phyloP scores from a whole-genome alignment of 2,329 filamentous ascomycete species.

The Phialocephala subalpina region DNA sequence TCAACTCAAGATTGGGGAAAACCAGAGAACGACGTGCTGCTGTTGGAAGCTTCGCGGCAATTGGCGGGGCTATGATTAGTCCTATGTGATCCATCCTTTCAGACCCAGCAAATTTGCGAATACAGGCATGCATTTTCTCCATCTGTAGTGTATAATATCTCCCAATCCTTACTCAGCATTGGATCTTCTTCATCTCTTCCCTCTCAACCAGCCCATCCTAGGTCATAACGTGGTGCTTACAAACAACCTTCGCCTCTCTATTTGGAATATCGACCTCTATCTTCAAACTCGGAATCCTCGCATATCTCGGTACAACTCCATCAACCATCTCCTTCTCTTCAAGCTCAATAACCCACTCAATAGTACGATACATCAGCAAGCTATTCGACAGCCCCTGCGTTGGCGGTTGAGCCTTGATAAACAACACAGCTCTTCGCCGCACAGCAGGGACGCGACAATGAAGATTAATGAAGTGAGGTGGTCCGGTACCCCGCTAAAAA shows the following conservation, averaged over 20 bases:
- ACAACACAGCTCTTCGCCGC: background rate
- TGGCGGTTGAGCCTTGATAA: background rate
- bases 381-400: background rate
- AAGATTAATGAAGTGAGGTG: background rate
- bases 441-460: background rate
- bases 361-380: background rate
- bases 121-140: too few relatives aligned
- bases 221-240: background rate
- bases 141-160: too few relatives aligned
- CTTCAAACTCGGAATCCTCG: background rate
- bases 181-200: background rate
- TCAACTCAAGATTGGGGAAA: too few relatives aligned
- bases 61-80: too few relatives aligned
- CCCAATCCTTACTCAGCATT: background rate
- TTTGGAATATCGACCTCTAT: background rate
- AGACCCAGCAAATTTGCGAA: too few relatives aligned
- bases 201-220: background rate
- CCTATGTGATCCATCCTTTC: too few relatives aligned
- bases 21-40: too few relatives aligned
- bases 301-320: background rate
- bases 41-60: too few relatives aligned
- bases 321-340: background rate
- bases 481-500: background rate
- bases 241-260: background rate
- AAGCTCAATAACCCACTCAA: conserved; percentile 1